Conservation (phyloP, 75 land plant genomes). For the Pinus albicaulis region DNA sequence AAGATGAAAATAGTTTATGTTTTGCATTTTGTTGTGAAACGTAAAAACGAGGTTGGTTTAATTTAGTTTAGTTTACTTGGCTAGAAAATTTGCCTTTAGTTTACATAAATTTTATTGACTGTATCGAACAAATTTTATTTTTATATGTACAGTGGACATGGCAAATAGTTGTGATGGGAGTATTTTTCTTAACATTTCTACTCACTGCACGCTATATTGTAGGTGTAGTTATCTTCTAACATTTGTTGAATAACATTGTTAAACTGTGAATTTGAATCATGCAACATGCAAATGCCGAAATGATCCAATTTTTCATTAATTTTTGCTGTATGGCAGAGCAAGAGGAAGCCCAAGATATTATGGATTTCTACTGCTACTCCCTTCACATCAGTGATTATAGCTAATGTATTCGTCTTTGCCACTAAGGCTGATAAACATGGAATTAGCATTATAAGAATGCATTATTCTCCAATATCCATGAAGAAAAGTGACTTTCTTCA, state of each 20-base stretch:
- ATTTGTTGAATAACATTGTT: background rate
- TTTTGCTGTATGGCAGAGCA: constrained; percentile 38
- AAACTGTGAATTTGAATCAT: too few species aligned
- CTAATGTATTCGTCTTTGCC: constrained; percentile 69
- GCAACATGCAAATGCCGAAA: too few species aligned
- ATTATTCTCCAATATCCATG: too few species aligned
- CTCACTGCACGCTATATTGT: constrained; percentile 41
- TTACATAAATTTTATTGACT: background rate
- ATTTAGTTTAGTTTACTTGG: background rate
- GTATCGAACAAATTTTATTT: constrained; percentile 16
- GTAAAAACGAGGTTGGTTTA: constrained; percentile 49
- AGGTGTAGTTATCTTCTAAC: constrained; percentile 15
- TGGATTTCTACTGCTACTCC: constrained; percentile 95
- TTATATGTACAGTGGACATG: background rate
- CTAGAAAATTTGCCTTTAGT: background rate
- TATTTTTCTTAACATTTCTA: constrained; percentile 48
- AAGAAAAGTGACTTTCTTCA: background rate
- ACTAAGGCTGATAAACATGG: constrained; percentile 69
- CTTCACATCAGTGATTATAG: constrained; percentile 75
- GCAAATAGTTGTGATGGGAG: constrained; percentile 44
- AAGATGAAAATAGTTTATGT: constrained; percentile 83
- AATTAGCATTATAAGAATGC: constrained; percentile 39
- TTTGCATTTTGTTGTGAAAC: constrained; percentile 54
- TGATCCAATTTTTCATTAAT: background rate
- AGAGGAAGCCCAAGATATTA: constrained; percentile 65